A percentile compares a stretch with the other conserved stretches of the same genome.
Evolutionary conservation across 179 eudicot genomes (phyloP).

Genomic region (Monotropa hypopitys): DNA sequence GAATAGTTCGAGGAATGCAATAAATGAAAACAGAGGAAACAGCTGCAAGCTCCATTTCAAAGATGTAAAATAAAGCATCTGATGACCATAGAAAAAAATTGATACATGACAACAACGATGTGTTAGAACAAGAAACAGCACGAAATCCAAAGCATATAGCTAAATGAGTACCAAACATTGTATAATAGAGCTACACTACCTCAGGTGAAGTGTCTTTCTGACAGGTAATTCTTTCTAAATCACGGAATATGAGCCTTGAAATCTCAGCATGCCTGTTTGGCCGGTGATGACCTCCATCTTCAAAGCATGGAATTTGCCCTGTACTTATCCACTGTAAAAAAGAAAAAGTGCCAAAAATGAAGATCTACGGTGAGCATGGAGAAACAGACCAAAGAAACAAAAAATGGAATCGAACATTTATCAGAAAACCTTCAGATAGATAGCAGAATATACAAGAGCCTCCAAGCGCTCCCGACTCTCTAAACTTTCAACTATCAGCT

Average conservation of each 20-base stretch:
- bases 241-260: constrained; percentile 86
- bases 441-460: constrained; percentile 69
- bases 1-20: background rate
- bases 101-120: background rate
- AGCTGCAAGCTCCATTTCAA: background rate
- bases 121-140: background rate
- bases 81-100: background rate
- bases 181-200: constrained; percentile 27
- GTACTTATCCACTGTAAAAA: constrained; percentile 90
- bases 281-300: constrained; percentile 92
- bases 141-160: background rate
- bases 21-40: background rate
- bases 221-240: constrained; percentile 59
- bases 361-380: background rate
- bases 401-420: background rate
- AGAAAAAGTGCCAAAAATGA: background rate
- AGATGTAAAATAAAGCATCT: background rate
- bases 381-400: background rate
- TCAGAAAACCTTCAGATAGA: constrained; percentile 70
- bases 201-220: constrained; percentile 59
- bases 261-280: constrained; percentile 97
- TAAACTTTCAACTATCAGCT: constrained; percentile 49
- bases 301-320: constrained; percentile 92
- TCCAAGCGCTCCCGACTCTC: constrained; percentile 56
- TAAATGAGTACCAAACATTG: background rate